A percentile compares a stretch with the other conserved stretches of the same genome.
These are phyloP conservation scores for Sonneratia alba DNA, from an alignment of 345 rosid genomes.

Conservation along the genomic window DNA sequence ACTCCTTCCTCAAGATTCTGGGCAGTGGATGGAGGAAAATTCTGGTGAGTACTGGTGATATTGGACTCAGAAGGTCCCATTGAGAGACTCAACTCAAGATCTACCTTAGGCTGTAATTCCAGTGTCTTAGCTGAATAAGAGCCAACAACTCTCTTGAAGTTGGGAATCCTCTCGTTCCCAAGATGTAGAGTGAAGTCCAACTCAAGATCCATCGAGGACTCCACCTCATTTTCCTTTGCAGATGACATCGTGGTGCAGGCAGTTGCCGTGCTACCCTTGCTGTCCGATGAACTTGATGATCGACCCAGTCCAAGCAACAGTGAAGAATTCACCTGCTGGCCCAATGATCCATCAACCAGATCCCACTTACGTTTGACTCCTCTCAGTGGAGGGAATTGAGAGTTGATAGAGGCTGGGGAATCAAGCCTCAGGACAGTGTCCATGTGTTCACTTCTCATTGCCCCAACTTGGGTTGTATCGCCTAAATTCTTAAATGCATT, in stretches of 20 bases:
- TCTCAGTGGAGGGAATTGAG: slow-evolving; percentile 13
- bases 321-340: slow-evolving; percentile 42
- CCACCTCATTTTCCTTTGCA: slow-evolving; percentile 83
- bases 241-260: slow-evolving; percentile 67
- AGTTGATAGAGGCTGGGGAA: slow-evolving; percentile 28
- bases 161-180: slow-evolving; percentile 46
- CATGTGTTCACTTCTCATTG: slow-evolving; percentile 22
- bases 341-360: slow-evolving; percentile 37
- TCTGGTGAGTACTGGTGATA: slow-evolving; percentile 40
- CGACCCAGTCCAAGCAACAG: slow-evolving; percentile 67
- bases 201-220: slow-evolving; percentile 76
- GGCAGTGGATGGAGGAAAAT: slow-evolving; percentile 13
- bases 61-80: slow-evolving; percentile 60
- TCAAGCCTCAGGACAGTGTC: slow-evolving; percentile 76
- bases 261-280: slow-evolving; percentile 77
- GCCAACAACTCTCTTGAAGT: slow-evolving; percentile 30
- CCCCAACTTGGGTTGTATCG: slow-evolving; percentile 33
- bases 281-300: slow-evolving; percentile 79
- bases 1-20: background rate
- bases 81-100: slow-evolving; percentile 72
- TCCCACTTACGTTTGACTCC: slow-evolving; percentile 76
- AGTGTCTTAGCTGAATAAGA: slow-evolving; percentile 22
- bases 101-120: slow-evolving; percentile 40
- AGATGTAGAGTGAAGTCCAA: slow-evolving; percentile 74
- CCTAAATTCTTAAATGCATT: slow-evolving; percentile 49